Base-by-base conservation (phyloP, 805 yeast genomes). In the Metschnikowia gelsemii region DNA sequence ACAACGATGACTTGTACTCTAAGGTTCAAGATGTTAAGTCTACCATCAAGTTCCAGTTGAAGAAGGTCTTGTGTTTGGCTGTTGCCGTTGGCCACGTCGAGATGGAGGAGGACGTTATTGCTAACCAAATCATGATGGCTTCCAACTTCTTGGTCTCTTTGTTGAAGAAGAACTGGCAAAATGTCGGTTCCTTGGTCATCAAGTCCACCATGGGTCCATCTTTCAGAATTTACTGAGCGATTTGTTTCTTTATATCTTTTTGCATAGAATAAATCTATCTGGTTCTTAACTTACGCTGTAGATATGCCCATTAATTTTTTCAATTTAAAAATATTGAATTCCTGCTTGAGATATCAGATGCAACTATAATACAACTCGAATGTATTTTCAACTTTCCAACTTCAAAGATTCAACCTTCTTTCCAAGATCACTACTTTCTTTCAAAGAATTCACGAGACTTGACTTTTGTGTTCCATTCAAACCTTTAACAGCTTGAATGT, bases 151-250 rank as follows among this genome's bases (percentile, higher is more conserved):
- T 93, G 75, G 99, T 93, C 62, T 93, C 99, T 59, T 79, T 93
- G 76, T 83, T 93, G 75, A 93, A 93, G 96, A 93, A 93, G 91
- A 88, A 93, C 96, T 93, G 99, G 99, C 99, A 93, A 84, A 93
- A 93, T 79, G 97, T 93, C 71, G 99, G 99, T 67, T 93, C 99
- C 69, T 80, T 93, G 75, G 97, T 90, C 71, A 84, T 93, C 81
- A 93, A 93, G 82, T 88, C 96, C 55, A 82, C 98, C 76, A 93
- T 93, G 99, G 99, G 99, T 79, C 99, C 98, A 73, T 86, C 98
- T 72, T 88, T 83, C 95, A 90, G 98, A 86, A 84, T 93, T 74
- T 93, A 93, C 93, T 93, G 90, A 78, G 68, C 35, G 20, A 32
- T 13, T 27, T 33, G n/a, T n/a, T 31, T 20, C 38, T 43, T 21